Conservation (phyloP, 805 yeast genomes). For the Diddensiella transvaalensis region DNA sequence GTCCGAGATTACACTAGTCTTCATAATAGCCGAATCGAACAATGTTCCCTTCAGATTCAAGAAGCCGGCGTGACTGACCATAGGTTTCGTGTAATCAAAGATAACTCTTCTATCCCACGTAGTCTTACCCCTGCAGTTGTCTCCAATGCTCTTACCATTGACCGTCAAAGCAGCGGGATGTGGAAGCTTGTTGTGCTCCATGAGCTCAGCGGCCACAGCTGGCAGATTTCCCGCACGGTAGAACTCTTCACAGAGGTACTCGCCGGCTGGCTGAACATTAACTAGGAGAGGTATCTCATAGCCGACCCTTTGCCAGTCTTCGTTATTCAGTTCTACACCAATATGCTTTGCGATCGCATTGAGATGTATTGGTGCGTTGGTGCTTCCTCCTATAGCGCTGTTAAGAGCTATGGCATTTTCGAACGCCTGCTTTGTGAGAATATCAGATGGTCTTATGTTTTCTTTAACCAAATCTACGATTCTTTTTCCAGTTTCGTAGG, state of each 20-base stretch:
- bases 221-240: constrained; percentile 28
- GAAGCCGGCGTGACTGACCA: constrained; percentile 26
- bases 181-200: constrained; percentile 19
- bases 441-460: constrained; percentile 76
- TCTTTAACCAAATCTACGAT: constrained; percentile 65
- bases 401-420: constrained; percentile 85
- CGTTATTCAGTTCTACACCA: constrained; percentile 73
- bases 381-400: constrained; percentile 92
- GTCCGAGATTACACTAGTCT: constrained; percentile 27
- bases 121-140: constrained; percentile 17
- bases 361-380: constrained; percentile 85
- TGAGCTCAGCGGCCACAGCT: constrained; percentile 24
- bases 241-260: constrained; percentile 51
- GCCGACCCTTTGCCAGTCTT: constrained; percentile 85
- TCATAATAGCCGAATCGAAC: constrained; percentile 31
- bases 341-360: constrained; percentile 84
- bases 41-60: constrained; percentile 27
- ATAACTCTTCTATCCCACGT: constrained; percentile 22
- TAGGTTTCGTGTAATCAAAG: constrained; percentile 13
- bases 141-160: constrained; percentile 23
- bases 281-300: constrained; percentile 83
- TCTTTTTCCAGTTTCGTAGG: constrained; percentile 74
- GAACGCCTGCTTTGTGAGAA: constrained; percentile 79
- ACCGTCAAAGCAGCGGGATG: constrained; percentile 23
- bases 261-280: constrained; percentile 91